Conservation (phyloP, 1,284 basidiomycete genomes). For the Leucoagaricus sp. region DNA sequence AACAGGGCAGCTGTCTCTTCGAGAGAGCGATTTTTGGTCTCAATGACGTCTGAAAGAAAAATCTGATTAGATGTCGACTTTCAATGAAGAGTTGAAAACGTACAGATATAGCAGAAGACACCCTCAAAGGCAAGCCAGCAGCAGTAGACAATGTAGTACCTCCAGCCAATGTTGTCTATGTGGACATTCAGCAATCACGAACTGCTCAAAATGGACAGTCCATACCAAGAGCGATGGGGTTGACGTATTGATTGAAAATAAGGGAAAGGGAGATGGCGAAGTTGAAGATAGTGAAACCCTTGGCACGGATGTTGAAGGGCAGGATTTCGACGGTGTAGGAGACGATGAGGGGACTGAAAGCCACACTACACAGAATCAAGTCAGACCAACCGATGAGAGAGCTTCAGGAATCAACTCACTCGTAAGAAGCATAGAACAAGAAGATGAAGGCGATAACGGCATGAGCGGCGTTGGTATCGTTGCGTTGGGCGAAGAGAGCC, state of each 20-base stretch:
- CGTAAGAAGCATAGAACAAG: constrained; percentile 70
- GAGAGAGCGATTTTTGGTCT: constrained; percentile 71
- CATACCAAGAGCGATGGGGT: constrained; percentile 63
- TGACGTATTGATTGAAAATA: constrained; percentile 82
- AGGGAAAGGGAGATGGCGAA: constrained; percentile 66
- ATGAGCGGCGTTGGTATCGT: constrained; percentile 49
- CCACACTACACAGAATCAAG: constrained; percentile 43
- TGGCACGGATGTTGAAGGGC: constrained; percentile 72
- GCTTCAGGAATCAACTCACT: constrained; percentile 42
- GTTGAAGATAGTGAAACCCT: constrained; percentile 76
- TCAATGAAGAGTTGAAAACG: constrained; percentile 15
- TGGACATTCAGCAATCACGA: constrained; percentile 1
- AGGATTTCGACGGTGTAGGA: constrained; percentile 77
- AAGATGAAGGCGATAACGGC: constrained; percentile 79
- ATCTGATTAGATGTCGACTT: too few species aligned
- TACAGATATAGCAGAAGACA: constrained; percentile 63
- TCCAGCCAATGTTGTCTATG: constrained; percentile 53
- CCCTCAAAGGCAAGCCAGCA: constrained; percentile 66
- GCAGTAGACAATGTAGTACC: constrained; percentile 70
- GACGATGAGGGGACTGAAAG: constrained; percentile 74
- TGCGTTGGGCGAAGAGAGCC: constrained; percentile 55
- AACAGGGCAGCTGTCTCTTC: constrained; percentile 79
- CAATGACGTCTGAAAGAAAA: constrained; percentile 52
- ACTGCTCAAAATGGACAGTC: not conserved
- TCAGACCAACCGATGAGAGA: not conserved